These are phyloP conservation scores for Saccharomyces hybrid DNA, from an alignment of 1,139 yeast species.

Conservation along the genomic window DNA sequence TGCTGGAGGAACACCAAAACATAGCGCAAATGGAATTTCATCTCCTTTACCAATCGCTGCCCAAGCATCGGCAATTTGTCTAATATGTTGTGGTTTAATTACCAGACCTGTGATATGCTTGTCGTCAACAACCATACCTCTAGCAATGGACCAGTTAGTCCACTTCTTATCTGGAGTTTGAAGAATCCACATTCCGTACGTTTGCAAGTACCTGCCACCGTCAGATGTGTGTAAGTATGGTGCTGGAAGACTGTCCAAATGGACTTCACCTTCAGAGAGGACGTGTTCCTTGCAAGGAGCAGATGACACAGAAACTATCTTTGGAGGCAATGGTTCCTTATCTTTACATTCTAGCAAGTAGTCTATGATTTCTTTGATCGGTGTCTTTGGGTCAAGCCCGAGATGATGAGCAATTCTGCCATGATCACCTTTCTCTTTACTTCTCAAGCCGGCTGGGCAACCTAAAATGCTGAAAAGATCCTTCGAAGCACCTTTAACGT, in stretches of 20 bases:
- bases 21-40: conserved; percentile 18
- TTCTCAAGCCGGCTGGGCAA: conserved; percentile 17
- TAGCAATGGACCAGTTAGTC: conserved; percentile 26
- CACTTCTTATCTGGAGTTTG: conserved; percentile 23
- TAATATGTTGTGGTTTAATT: conserved; percentile 22
- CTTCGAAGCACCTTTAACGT: conserved; percentile 15
- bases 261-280: conserved; percentile 15
- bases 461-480: conserved; percentile 17
- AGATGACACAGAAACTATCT: conserved; percentile 4
- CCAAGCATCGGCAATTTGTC: conserved; percentile 21
- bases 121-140: conserved; percentile 19
- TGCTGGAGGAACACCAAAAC: conserved; percentile 28
- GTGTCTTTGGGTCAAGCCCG: conserved; percentile 16
- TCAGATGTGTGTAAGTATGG: conserved; percentile 18
- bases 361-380: conserved; percentile 17
- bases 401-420: conserved; percentile 24
- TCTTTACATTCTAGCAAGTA: conserved; percentile 13
- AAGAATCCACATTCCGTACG: conserved; percentile 23
- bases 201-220: conserved; percentile 24
- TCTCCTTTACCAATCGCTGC: conserved; percentile 15
- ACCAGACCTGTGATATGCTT: conserved; percentile 21
- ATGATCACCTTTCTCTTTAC: conserved; percentile 13
- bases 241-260: conserved; percentile 14
- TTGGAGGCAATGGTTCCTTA: conserved; percentile 14
- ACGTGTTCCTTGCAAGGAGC: conserved; percentile 18